Conservation (phyloP, 768 basidiomycete genomes). For the Suillus spraguei region DNA sequence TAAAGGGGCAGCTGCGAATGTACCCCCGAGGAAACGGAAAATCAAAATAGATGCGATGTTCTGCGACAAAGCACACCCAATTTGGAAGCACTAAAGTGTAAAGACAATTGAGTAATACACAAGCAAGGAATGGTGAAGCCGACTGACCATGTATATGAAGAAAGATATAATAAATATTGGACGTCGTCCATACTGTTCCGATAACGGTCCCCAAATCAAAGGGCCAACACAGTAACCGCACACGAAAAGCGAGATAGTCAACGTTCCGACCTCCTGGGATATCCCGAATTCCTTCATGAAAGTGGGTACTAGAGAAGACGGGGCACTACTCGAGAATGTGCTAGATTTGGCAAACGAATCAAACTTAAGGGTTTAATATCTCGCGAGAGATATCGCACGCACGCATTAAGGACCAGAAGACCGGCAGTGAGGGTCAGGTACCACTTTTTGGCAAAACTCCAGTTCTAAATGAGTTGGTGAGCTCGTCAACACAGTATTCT, state of each 20-base stretch:
- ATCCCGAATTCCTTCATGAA: slow-evolving; percentile 51
- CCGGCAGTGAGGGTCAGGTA: slow-evolving; percentile 52
- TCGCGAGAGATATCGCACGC: slow-evolving; percentile 21
- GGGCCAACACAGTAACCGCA: slow-evolving; percentile 72
- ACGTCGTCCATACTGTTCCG: slow-evolving; percentile 57
- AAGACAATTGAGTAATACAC: slow-evolving; percentile 8
- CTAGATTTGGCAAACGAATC: slow-evolving; percentile 31
- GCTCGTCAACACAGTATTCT: slow-evolving; percentile 11
- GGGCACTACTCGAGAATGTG: slow-evolving; percentile 65
- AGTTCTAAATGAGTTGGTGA: slow-evolving; percentile 40
- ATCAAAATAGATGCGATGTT: slow-evolving; percentile 67
- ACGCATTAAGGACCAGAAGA: slow-evolving; percentile 59
- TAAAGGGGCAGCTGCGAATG: slow-evolving; percentile 68
- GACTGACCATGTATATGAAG: slow-evolving; percentile 52
- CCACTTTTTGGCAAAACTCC: slow-evolving; percentile 49
- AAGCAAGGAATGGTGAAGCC: neutral
- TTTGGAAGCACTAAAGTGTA: slow-evolving; percentile 51
- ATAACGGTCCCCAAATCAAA: slow-evolving; percentile 59
- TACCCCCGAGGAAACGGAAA: slow-evolving; percentile 71
- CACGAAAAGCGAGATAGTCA: slow-evolving; percentile 65
- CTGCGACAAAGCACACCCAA: slow-evolving; percentile 60
- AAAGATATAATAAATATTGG: slow-evolving; percentile 60
- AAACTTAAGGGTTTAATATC: neutral
- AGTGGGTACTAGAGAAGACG: slow-evolving; percentile 48
- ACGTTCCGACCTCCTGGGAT: slow-evolving; percentile 50